Base-by-base conservation (phyloP, 352 stramenopile genomes). In the Phytophthora podocarpi region DNA sequence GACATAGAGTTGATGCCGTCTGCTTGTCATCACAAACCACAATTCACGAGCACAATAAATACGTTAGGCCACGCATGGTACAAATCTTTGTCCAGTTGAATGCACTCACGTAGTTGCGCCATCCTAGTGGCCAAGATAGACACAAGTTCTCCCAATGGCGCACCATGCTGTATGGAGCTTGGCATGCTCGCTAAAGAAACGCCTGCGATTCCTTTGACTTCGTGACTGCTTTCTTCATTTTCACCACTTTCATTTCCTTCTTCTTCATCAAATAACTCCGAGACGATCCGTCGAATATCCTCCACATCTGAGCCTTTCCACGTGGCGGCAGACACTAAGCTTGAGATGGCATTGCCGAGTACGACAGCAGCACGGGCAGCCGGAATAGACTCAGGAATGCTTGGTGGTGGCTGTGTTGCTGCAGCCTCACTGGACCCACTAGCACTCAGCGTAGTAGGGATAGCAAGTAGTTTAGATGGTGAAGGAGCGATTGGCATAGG, bases 241-340 rank as follows among this genome's bases (percentile, higher is more conserved):
- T 43, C 64, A 39, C 32, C 60, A 20, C n/a, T 34, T 35, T 23
- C 21, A 18, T 40, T 10, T 15, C 9, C 34, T n/a, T 73, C 63
- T 7, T 63, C 64, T 56, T 77, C 55, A 40, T 84, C 76, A 48
- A 92, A 92, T 12, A 92, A 42, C 34, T 85, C 80, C 0, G 63
- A 61, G 4, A 90, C 42, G 18, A 86, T 69, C 18, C 59, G 67
- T 10, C 74, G 55, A n/a, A 92, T 90, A 15, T 88, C 80, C 21
- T 89, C 81, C 7, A 87, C 54, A 40, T 91, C 84, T 0, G 78
- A 78, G 5, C 78, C 76, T 74, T 93, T 93, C 83, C 83, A 91
- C 1, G 80, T 89, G 13, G 83, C 79, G 23, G 72, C 81, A 1
- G 83, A 90, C 1, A 93, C 78, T 18, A 91, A 61, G 16, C 65